phyloP scores from a whole-genome alignment of 352 stramenopile species.

The Globisporangium canariense region DNA sequence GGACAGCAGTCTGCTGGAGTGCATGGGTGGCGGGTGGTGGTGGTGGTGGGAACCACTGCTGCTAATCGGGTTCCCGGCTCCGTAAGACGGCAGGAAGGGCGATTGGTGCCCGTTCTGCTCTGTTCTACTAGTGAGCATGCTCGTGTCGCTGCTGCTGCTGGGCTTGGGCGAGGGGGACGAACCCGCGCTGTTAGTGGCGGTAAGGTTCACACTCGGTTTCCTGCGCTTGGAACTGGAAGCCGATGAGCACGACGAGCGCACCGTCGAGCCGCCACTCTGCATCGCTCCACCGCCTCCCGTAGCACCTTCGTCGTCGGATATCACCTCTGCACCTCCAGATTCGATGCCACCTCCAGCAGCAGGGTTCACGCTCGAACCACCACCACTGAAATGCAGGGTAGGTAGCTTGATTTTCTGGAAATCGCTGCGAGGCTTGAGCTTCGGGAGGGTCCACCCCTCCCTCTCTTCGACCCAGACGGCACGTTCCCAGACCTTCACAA shows the following conservation, averaged over 20 bases:
- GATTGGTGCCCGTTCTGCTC: conserved; percentile 2
- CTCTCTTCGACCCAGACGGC: conserved; percentile 81
- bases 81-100: conserved; percentile 6
- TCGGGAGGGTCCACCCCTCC: conserved; percentile 72
- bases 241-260: conserved; percentile 31
- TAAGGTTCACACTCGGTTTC: conserved; percentile 16
- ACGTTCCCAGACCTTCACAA: conserved; percentile 87
- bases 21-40: conserved; percentile 9
- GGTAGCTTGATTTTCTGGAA: conserved; percentile 81
- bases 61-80: neutral
- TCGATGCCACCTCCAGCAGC: conserved; percentile 19
- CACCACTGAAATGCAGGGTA: conserved; percentile 28
- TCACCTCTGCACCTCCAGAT: conserved; percentile 57
- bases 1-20: conserved; percentile 25
- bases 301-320: conserved; percentile 44
- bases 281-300: neutral
- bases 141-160: conserved; percentile 23
- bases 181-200: neutral
- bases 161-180: conserved; percentile 12
- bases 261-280: conserved; percentile 20
- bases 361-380: neutral
- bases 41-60: neutral
- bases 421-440: conserved; percentile 72
- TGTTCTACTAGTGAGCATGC: conserved; percentile 9
- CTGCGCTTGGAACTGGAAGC: conserved; percentile 27